Percentiles rank a stretch among this genome's conserved stretches.
Conservation (phyloP, 306 rosid genomes). For the Sechiopsis laciniata region DNA sequence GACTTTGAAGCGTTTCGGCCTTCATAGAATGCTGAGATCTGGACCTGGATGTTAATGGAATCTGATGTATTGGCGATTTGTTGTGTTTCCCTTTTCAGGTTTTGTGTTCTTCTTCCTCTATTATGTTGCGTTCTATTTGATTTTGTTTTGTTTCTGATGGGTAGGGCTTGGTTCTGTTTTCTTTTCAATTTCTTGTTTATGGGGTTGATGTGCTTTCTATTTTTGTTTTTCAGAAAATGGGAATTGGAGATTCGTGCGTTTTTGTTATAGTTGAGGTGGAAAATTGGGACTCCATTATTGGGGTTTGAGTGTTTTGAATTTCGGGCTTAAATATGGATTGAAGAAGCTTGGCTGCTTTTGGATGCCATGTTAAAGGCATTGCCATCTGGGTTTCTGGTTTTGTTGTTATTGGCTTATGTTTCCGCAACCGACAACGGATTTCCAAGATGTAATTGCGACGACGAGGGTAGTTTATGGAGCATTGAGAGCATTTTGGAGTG, state of each 20-base stretch:
- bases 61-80: slow-evolving; percentile 30
- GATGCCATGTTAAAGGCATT: slow-evolving; percentile 84
- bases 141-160: no score
- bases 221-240: slow-evolving; percentile 46
- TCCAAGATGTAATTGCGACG: slow-evolving; percentile 91
- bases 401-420: slow-evolving; percentile 42
- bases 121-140: neutral
- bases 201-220: slow-evolving; percentile 15
- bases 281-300: neutral
- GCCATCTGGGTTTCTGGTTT: slow-evolving; percentile 58
- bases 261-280: slow-evolving; percentile 16
- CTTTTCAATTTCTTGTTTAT: slow-evolving; percentile 25
- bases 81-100: slow-evolving; percentile 45
- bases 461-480: slow-evolving; percentile 81
- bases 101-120: slow-evolving; percentile 22
- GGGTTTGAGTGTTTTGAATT: slow-evolving; percentile 28
- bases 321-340: slow-evolving; percentile 55
- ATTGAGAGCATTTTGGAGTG: slow-evolving; percentile 82
- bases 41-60: slow-evolving; percentile 38
- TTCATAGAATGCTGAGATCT: slow-evolving; percentile 54
- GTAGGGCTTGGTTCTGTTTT: slow-evolving; percentile 26
- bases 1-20: slow-evolving; percentile 21
- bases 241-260: slow-evolving; percentile 28
- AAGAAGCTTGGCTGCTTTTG: slow-evolving; percentile 31
- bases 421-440: slow-evolving; percentile 53